Evolutionary conservation across 1,139 yeast species (phyloP).

Genomic region (Pichia sp.): DNA sequence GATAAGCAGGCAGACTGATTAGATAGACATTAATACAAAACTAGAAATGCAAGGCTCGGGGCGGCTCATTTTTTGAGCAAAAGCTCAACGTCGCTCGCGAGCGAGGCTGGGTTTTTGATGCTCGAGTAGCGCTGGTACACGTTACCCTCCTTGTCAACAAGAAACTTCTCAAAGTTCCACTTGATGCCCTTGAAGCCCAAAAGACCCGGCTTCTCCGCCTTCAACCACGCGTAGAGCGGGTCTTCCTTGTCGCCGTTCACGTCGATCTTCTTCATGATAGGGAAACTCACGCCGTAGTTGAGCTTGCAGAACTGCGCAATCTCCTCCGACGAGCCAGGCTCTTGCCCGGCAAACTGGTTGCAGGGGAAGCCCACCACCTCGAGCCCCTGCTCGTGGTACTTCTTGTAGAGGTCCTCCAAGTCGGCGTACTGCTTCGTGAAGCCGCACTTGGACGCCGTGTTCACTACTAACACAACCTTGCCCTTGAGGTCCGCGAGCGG

Average conservation of each 20-base stretch:
- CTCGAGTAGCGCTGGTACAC: slow-evolving; percentile 72
- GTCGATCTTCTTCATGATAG: slow-evolving; percentile 77
- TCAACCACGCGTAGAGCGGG: slow-evolving; percentile 76
- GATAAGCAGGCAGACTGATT: neutral
- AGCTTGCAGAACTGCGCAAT: slow-evolving; percentile 60
- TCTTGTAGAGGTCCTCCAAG: slow-evolving; percentile 75
- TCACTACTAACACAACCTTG: slow-evolving; percentile 85
- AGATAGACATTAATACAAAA: neutral
- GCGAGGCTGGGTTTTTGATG: slow-evolving; percentile 55
- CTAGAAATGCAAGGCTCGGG: slow-evolving; percentile 56
- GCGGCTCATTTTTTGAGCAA: slow-evolving; percentile 17
- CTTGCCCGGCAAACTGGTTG: slow-evolving; percentile 87
- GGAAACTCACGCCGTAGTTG: slow-evolving; percentile 83
- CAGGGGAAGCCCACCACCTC: slow-evolving; percentile 89
- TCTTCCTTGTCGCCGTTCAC: slow-evolving; percentile 83
- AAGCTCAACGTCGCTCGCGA: slow-evolving; percentile 28
- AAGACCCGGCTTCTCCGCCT: slow-evolving; percentile 56
- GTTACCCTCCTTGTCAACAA: slow-evolving; percentile 65
- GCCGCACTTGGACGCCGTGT: slow-evolving; percentile 89
- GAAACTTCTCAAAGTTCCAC: slow-evolving; percentile 95
- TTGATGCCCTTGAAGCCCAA: slow-evolving; percentile 77
- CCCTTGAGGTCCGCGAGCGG: slow-evolving; percentile 72
- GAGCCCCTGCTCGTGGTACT: slow-evolving; percentile 71
- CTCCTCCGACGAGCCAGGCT: slow-evolving; percentile 68
- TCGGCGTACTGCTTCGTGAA: slow-evolving; percentile 85